Evolutionary conservation across 352 stramenopile species (phyloP), one percentile per base, ranked within the genome.

Genomic region (Globisporangium spinosum): DNA sequence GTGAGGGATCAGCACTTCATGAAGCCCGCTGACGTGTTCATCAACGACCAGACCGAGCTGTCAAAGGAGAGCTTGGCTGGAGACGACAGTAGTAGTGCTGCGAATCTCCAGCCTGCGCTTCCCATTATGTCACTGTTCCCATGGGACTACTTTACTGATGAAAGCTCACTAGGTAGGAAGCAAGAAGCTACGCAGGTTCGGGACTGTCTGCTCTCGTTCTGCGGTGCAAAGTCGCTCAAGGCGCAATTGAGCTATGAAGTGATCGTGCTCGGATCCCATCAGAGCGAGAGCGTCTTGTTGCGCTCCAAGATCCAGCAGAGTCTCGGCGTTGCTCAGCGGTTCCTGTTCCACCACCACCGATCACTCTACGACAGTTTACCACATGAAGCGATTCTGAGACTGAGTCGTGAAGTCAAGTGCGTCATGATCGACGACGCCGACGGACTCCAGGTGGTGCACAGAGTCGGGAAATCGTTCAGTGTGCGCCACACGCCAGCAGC

Each of bases 31-130:
- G 73, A 89, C 15, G 45, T 91, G 59, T 91, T 85, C 56, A 32
- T 93, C 12, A 91, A 94, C 58, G 84, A 94, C 57, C 84, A 92
- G 70, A 57, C 47, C 15, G 78, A 86, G 23, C 65, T 92, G 27
- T 62, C 60, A 0, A 70, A 76, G 3, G 51, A 70, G 57, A 77
- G 76, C 7, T 60, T 89, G 3, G 54, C 64, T 56, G 22, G 27
- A 61, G 8, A 58, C 20, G 4, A 2, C 55, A 47, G 22, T 34
- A 47, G 22, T 34, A 6, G n/a, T 1, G 27, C 5, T 34, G 4
- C 25, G n/a, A 43, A 57, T 32, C 32, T 23, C 15, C 51, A 62
- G 27, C 23, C n/a, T 4, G 53, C 56, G n/a, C 51, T 93, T 0
- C 59, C 62, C 20, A 45, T 90, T n/a, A 68, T 91, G 61, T 70